Evolutionary conservation across 2,329 filamentous ascomycete genomes (phyloP), one percentile per base, ranked within the genome.

Genomic region (Diaporthe sp.): DNA sequence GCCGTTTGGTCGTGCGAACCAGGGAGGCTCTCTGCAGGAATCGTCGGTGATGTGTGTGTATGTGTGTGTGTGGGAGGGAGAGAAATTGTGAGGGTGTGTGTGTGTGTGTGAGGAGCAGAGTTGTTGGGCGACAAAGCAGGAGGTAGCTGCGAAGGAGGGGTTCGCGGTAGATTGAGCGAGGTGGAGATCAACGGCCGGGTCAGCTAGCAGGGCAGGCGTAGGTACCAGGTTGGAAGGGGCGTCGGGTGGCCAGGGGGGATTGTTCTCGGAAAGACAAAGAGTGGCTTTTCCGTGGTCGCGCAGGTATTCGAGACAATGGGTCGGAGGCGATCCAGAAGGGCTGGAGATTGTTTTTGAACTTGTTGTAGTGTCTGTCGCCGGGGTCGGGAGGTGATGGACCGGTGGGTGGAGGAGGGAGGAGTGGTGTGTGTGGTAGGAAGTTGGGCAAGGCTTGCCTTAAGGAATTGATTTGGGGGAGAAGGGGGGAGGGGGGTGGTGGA

Each of bases 1-100:
- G 77, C 72, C 70, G 67, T 75, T 53, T 60, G 78, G 31, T 85
- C 87, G 78, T 67, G 31, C 60, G 60, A 61, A 60, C 34, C 57
- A 58, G 31, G 37, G 25, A 31, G 39, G 37, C 12, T 34, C 49
- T 68, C 61, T 74, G 72, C 62, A 58, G 46, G 46, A 57, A n/a
- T 68, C 39, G 62, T 34, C 28, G 51, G 61, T 37, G n/a, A 25
- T 39, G 51, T 46, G 51, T 53, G 49, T 13, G 8, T 5, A 22
- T 51, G 49, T 19, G 1, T 22, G 9, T 25, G n/a, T 3, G 51
- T 53, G 51, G 28, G n/a, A 22, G 7, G 19, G 28, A 6, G 55
- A 44, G 31, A 58, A 19, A 44, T 4, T 12, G 3, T 44, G 60
- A 22, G 58, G 28, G 58, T 8, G 42, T 17, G 55, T 13, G 55